A percentile compares a stretch with the other conserved stretches of the same genome.
Evolutionary conservation across 1,139 yeast genomes (phyloP).

Genomic region (Scheffersomyces segobiensis): DNA sequence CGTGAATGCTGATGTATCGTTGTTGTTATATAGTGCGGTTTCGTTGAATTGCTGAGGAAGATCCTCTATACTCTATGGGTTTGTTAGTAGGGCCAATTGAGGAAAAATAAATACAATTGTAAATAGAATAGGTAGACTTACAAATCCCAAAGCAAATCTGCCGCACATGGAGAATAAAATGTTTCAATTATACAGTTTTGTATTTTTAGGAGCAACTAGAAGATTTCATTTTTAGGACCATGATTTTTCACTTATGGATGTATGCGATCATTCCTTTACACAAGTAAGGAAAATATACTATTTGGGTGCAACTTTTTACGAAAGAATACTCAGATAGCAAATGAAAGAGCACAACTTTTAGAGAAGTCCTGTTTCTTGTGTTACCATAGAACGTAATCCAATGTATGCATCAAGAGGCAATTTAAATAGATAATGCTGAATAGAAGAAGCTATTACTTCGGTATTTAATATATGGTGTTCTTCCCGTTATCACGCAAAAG

Average conservation of each 20-base stretch:
- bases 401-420: too few species aligned
- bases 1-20: slow-evolving; percentile 1
- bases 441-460: too few species aligned
- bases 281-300: background rate
- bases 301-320: too few species aligned
- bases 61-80: slow-evolving; percentile 25
- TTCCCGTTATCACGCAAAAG: too few species aligned
- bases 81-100: slow-evolving; percentile 11
- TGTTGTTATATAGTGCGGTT: slow-evolving; percentile 15
- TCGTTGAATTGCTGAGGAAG: slow-evolving; percentile 32
- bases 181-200: too few species aligned
- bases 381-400: too few species aligned
- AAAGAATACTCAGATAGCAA: too few species aligned
- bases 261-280: background rate
- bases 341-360: too few species aligned
- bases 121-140: slow-evolving; percentile 21
- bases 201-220: background rate
- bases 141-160: slow-evolving; percentile 43
- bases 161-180: slow-evolving; percentile 37
- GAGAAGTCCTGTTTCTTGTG: too few species aligned
- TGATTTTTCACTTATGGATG: background rate
- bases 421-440: too few species aligned
- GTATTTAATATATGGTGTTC: too few species aligned
- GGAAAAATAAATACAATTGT: background rate
- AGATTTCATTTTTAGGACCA: background rate